Evolutionary conservation across 768 basidiomycete genomes (phyloP), one percentile per base, ranked within the genome.

Genomic region (Glaciozyma martinii): DNA sequence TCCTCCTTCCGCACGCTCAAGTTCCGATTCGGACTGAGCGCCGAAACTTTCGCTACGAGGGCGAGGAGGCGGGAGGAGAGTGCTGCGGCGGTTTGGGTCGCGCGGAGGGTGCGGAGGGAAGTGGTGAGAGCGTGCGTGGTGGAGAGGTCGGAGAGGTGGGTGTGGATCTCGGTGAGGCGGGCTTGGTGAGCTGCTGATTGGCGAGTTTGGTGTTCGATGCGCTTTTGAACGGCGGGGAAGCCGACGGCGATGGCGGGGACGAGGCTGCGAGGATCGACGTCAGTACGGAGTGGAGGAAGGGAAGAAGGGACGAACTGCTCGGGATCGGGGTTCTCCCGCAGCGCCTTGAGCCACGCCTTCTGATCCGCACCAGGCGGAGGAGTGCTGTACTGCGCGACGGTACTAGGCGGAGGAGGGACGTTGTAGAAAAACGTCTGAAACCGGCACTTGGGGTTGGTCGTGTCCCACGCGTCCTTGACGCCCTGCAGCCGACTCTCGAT

Each of bases 401-500:
- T 80, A 8, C 78, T 78, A 0, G 88, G 87, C 71, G 87, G 84
- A 6, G 90, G 88, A 19, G 88, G 78, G 71, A 90, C 91, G 75
- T 92, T 91, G 71, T 92, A 92, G 67, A 83, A 84, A 68, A 88
- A 54, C 65, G 89, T 89, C 78, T 90, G 89, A 76, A 92, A 92
- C 55, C 85, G 81, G 75, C 89, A 90, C 50, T 83, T 80, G 4
- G 84, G 80, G 0, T 85, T 85, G 27, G 76, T 70, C 27, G 88
- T 79, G 72, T 86, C 84, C 88, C 89, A 92, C 5, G 87, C 85
- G 44, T 81, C 78, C 8, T 83, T 80, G 60, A 90, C 81, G 0
- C 73, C 78, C 72, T 88, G 84, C 29, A 90, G 84, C 84, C 18
- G 78, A 77, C 64, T 84, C 83, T 10, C 84, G 80, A 75, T 67